phyloP scores from a whole-genome alignment of 129 eudicot species.

The Artemisia annua region DNA sequence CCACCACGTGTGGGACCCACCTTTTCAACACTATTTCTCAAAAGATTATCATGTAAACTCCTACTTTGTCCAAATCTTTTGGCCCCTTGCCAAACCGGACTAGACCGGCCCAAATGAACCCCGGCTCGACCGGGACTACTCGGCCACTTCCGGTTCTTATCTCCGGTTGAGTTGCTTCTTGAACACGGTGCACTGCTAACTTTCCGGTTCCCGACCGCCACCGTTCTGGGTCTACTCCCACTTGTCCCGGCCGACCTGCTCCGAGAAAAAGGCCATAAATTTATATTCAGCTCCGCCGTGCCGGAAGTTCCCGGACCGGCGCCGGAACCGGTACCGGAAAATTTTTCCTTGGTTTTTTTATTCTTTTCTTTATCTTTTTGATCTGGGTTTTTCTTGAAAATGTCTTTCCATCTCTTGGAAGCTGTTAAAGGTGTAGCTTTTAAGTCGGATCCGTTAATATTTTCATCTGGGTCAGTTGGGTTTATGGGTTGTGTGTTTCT shows the following conservation, averaged over 20 bases:
- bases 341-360: conserved; percentile 42
- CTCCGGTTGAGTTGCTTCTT: conserved; percentile 90
- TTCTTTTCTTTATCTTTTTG: conserved; percentile 22
- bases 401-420: conserved; percentile 80
- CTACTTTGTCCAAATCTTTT: conserved; percentile 46
- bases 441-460: conserved; percentile 12
- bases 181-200: conserved; percentile 97
- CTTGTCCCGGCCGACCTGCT: conserved; percentile 89
- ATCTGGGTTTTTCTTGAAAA: conserved; percentile 49
- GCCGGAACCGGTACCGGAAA: conserved; percentile 17
- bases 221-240: conserved; percentile 44
- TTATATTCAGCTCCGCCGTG: conserved; percentile 83
- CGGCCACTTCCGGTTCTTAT: conserved; percentile 73
- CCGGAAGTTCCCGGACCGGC: conserved; percentile 18
- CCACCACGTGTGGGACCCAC: conserved; percentile 18
- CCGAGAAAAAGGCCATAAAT: conserved; percentile 88
- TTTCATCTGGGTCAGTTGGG: not conserved
- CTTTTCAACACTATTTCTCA: conserved; percentile 30
- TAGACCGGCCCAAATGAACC: conserved; percentile 81
- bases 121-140: conserved; percentile 70
- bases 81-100: conserved; percentile 79
- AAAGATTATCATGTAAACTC: conserved; percentile 28
- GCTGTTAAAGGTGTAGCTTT: conserved; percentile 35
- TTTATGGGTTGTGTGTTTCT: not conserved
- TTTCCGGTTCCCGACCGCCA: conserved; percentile 47